phyloP scores from a whole-genome alignment of 208 protist species.

The Crithidia fasciculata region DNA sequence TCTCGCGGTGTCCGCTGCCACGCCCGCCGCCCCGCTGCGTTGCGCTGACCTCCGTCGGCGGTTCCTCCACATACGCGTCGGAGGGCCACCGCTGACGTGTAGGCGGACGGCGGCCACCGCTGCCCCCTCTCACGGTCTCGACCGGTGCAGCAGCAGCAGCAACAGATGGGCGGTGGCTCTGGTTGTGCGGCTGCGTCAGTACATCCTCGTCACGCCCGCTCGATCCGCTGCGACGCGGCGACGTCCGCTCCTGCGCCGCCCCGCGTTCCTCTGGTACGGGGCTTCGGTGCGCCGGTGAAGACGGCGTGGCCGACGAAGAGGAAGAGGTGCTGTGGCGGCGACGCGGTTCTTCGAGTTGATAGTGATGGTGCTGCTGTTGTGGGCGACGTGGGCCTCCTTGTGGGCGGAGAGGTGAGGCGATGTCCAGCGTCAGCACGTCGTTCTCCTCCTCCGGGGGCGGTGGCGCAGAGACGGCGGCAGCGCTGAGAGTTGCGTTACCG shows the following conservation, averaged over 20 bases:
- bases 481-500: background rate
- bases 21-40: constrained; percentile 1
- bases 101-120: constrained; percentile 14
- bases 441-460: constrained; percentile 31
- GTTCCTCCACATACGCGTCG: constrained; percentile 36
- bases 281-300: background rate
- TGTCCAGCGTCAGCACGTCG: constrained; percentile 24
- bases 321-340: too few relatives aligned
- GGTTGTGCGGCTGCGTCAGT: constrained; percentile 32
- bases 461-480: constrained; percentile 15
- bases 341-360: background rate
- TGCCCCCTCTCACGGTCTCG: background rate
- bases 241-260: background rate
- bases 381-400: background rate
- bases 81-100: constrained; percentile 31
- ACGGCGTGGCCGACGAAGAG: too few relatives aligned
- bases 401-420: background rate
- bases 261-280: background rate
- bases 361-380: constrained; percentile 4
- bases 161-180: background rate
- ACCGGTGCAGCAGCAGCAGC: background rate
- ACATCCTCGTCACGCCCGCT: constrained; percentile 24
- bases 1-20: constrained; percentile 17
- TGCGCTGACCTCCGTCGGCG: constrained; percentile 28
- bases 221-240: background rate